Percentiles rank a stretch among this genome's conserved stretches.
Evolutionary conservation across 75 land plant genomes (phyloP).

Genomic region (Selaginella moellendorffii): DNA sequence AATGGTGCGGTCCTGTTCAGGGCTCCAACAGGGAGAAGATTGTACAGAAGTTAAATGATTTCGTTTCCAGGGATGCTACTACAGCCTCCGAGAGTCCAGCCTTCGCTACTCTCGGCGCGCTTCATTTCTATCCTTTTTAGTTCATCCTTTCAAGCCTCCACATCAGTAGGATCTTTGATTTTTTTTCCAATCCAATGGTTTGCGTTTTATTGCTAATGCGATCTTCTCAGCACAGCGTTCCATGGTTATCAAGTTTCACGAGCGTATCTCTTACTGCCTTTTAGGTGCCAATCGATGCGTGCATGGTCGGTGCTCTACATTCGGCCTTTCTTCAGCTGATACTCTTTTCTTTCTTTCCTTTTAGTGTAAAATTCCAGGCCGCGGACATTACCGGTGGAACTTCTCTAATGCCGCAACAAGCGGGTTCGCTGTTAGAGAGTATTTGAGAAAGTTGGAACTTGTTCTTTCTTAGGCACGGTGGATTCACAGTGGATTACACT

Average conservation of each 20-base stretch:
- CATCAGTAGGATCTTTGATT: constrained; percentile 85
- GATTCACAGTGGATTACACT: constrained; percentile 80
- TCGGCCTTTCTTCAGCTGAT: background rate
- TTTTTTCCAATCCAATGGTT: background rate
- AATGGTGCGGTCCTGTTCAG: too few relatives aligned
- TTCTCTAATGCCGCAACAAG: constrained; percentile 69
- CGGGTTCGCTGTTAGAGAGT: constrained; percentile 73
- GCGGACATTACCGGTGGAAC: constrained; percentile 92
- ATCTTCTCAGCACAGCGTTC: constrained; percentile 96
- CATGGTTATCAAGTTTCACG: too few relatives aligned
- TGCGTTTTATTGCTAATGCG: constrained; percentile 56
- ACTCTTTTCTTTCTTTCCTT: background rate
- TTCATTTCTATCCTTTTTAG: too few relatives aligned
- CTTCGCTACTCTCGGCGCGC: constrained; percentile 72
- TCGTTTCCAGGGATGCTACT: constrained; percentile 40
- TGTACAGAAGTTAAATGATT: constrained; percentile 34
- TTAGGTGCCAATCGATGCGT: background rate
- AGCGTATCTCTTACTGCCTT: too few relatives aligned
- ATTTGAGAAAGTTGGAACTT: too few relatives aligned
- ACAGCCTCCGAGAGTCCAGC: constrained; percentile 13
- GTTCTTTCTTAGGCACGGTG: constrained; percentile 75
- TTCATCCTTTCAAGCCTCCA: too few relatives aligned
- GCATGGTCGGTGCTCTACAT: background rate
- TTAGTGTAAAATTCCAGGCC: too few relatives aligned
- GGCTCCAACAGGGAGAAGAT: too few relatives aligned